These are phyloP conservation scores for Brasilioporus rufonigricans DNA, from an alignment of 768 basidiomycete genomes.

Conservation along the genomic window DNA sequence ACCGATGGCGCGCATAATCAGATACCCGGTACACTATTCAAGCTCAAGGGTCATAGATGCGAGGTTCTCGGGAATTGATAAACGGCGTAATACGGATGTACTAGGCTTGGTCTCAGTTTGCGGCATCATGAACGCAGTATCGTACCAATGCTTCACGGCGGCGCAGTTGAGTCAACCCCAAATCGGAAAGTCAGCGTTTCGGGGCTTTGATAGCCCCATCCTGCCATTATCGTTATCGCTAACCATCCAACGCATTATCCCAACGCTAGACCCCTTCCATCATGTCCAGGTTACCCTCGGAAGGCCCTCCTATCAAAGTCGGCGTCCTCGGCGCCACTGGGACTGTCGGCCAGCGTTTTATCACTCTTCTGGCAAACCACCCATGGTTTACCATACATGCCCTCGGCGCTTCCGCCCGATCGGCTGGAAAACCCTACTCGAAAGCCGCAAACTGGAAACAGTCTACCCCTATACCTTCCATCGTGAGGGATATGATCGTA, in stretches of 20 bases:
- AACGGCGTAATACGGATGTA: too few relatives aligned
- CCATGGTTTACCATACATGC: slow-evolving; percentile 88
- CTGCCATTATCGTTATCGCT: neutral
- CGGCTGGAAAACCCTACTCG: slow-evolving; percentile 79
- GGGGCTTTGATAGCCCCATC: too few relatives aligned
- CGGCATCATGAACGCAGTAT: too few relatives aligned
- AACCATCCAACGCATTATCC: neutral
- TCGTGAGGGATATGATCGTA: slow-evolving; percentile 57
- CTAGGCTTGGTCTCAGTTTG: too few relatives aligned
- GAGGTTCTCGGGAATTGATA: neutral
- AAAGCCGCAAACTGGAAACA: slow-evolving; percentile 89
- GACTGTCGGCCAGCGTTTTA: slow-evolving; percentile 95
- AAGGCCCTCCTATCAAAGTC: slow-evolving; percentile 42
- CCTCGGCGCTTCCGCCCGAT: slow-evolving; percentile 85
- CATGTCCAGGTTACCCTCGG: slow-evolving; percentile 21
- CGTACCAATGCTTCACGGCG: too few relatives aligned
- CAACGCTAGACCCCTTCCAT: neutral
- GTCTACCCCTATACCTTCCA: slow-evolving; percentile 63
- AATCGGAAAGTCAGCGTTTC: too few relatives aligned
- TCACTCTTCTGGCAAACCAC: slow-evolving; percentile 80
- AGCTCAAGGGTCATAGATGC: too few relatives aligned
- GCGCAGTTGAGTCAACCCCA: too few relatives aligned
- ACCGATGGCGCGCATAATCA: too few relatives aligned
- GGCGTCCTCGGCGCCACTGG: slow-evolving; percentile 88
- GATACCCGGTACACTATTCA: too few relatives aligned